Conservation (phyloP, 1,284 basidiomycete genomes). For the Ceratobasidium sp. region DNA sequence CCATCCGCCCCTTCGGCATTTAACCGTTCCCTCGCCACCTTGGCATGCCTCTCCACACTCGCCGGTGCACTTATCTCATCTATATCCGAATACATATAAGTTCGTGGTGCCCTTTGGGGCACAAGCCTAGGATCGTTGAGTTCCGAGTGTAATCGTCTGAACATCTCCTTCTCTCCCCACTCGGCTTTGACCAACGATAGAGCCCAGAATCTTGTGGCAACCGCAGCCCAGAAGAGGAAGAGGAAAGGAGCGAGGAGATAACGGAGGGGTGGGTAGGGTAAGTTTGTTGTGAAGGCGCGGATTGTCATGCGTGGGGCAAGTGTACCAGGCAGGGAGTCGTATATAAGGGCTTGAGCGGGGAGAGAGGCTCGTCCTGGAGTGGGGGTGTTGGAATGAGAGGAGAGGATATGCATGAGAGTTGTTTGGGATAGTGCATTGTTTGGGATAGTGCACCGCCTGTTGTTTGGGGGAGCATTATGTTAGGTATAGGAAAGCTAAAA, state of each 20-base stretch:
- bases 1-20: background rate
- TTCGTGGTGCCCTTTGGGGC: conserved; percentile 9
- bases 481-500: background rate
- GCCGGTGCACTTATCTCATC: conserved; percentile 11
- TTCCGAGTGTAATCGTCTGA: conserved; percentile 10
- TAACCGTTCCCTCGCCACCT: background rate
- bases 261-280: conserved; percentile 10
- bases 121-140: conserved; percentile 25
- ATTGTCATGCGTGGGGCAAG: conserved; percentile 1
- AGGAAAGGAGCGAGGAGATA: conserved; percentile 5
- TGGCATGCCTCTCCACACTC: conserved; percentile 16
- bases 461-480: background rate
- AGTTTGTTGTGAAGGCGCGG: conserved; percentile 10
- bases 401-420: background rate
- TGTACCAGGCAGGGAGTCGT: conserved; percentile 21
- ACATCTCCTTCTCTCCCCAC: conserved; percentile 3
- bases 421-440: conserved; percentile 10
- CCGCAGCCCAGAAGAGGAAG: conserved; percentile 2
- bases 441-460: conserved; percentile 19
- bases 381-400: background rate
- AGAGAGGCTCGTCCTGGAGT: background rate
- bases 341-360: conserved; percentile 28
- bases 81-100: conserved; percentile 28
- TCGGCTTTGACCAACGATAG: background rate
- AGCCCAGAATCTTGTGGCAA: background rate